Percentiles rank a stretch among this genome's conserved stretches.
Conservation (phyloP, 164 flowering plant species). For the Magnolia sinica region DNA sequence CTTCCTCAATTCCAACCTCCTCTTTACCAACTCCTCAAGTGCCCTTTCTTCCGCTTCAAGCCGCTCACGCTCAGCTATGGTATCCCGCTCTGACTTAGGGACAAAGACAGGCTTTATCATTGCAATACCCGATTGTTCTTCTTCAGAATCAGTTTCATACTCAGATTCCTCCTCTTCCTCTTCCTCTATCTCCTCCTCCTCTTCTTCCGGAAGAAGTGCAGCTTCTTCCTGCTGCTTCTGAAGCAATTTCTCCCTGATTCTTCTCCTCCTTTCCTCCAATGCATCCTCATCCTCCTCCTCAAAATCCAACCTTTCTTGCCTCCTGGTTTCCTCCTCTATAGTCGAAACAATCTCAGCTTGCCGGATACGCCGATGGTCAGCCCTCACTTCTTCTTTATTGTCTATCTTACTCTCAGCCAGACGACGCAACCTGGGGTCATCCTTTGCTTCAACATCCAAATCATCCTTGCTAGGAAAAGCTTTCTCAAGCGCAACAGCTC, state of each 20-base stretch:
- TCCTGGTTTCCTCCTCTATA: constrained; percentile 62
- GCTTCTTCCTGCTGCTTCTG: constrained; percentile 54
- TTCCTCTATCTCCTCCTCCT: constrained; percentile 61
- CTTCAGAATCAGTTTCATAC: constrained; percentile 93
- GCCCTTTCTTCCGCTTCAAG: constrained; percentile 75
- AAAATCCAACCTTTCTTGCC: constrained; percentile 54
- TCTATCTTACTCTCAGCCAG: constrained; percentile 68
- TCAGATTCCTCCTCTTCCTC: constrained; percentile 82
- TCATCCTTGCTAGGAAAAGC: constrained; percentile 64
- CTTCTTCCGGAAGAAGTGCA: constrained; percentile 43
- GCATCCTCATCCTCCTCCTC: constrained; percentile 87
- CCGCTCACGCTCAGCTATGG: constrained; percentile 80
- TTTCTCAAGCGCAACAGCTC: constrained; percentile 49
- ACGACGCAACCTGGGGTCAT: constrained; percentile 84
- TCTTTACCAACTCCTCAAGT: constrained; percentile 58
- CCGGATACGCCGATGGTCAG: constrained; percentile 74
- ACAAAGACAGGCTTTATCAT: constrained; percentile 88
- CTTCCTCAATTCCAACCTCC: constrained; percentile 62
- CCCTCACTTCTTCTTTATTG: constrained; percentile 72
- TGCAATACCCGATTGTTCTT: constrained; percentile 54
- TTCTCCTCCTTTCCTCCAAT: constrained; percentile 65
- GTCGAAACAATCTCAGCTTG: constrained; percentile 93
- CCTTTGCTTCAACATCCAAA: constrained; percentile 28
- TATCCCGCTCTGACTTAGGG: constrained; percentile 80
- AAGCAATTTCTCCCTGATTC: constrained; percentile 57